Base-by-base conservation (phyloP, 176 grass and related monocot species). In the Hordeum vulgare region DNA sequence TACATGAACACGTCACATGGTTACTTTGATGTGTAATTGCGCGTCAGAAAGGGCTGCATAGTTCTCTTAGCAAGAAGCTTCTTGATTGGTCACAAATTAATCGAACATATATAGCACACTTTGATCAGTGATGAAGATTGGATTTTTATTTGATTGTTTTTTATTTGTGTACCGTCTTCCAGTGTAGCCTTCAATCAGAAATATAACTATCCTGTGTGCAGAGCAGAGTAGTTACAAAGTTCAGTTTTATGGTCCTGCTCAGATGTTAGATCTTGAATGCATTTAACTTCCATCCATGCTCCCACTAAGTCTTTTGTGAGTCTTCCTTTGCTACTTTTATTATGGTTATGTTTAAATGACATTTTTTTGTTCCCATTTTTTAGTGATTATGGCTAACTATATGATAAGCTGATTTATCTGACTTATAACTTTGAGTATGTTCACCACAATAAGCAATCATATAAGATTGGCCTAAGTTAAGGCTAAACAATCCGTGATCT, bases 21-120 rank as follows among this genome's bases (percentile, higher is more conserved):
- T 74, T 49, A 41, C 20, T 74, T 47, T 17, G 27, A 36, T 83
- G 58, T 26, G 29, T 6, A 65, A 37, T 83, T 47, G 34, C 51
- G 40, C 24, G 20, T 44, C 8, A 47, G 18, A 61, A 58, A 14
- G 2, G 31, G 44, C 36, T 73, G 27, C 69, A 37, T 21, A 61
- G 28, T 74, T 8, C 73, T 74, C 37, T 75, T 29, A 83, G 14
- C 20, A 36, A 62, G 57, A 71, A 85, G 20, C 63, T 86, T 86
- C 66, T 76, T 3, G 14, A 51, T 3, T 10, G 6, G 8, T 4
- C 27, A 13, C 40, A 61, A 26, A 74, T 75, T 63, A 54, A 7
- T 28, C 10, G 5, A 81, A 41, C 42, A 81, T 54, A 27, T 69
- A 35, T 27, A 69, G 21, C 79, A 39, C 1, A 26, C 13, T 39